A percentile compares a stretch with the other conserved stretches of the same genome.
phyloP scores from a whole-genome alignment of 2,329 filamentous ascomycete species.

The Bipolaris zeicola region DNA sequence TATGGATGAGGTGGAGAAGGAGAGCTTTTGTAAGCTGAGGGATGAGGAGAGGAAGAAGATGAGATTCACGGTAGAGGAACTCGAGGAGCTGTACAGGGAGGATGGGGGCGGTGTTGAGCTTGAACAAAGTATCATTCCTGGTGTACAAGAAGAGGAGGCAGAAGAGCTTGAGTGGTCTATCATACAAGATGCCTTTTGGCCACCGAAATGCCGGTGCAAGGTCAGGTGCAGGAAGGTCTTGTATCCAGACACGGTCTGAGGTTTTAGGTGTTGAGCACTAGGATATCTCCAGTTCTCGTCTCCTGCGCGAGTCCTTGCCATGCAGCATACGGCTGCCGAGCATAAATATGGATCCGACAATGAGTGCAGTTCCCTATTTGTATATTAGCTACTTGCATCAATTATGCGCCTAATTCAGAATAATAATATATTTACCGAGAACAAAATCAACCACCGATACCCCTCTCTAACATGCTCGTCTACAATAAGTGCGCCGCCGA shows the following conservation, averaged over 20 bases:
- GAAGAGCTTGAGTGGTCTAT: neutral
- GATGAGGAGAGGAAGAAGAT: neutral
- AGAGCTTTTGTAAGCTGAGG: constrained; percentile 13
- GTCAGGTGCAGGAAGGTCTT: constrained; percentile 6
- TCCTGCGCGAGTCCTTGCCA: constrained; percentile 17
- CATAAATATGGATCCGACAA: constrained; percentile 26
- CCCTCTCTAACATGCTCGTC: constrained; percentile 23
- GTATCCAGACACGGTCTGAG: neutral
- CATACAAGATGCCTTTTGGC: constrained; percentile 15
- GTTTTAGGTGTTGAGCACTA: neutral
- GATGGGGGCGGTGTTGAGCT: constrained; percentile 25
- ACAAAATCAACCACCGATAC: constrained; percentile 33
- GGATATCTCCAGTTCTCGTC: constrained; percentile 10
- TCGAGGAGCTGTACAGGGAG: constrained; percentile 23
- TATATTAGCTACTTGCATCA: neutral
- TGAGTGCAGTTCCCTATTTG: constrained; percentile 22
- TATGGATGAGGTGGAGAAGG: constrained; percentile 27
- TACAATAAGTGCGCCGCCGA: constrained; percentile 59
- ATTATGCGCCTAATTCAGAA: neutral
- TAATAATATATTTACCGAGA: constrained; percentile 24
- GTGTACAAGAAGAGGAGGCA: neutral
- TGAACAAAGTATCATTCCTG: constrained; percentile 2
- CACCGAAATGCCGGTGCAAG: constrained; percentile 22
- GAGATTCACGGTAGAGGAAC: constrained; percentile 18
- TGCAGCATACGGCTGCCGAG: constrained; percentile 27